Percentiles rank a stretch among this genome's conserved stretches.
These are phyloP conservation scores for Potentilla sterilis DNA, from an alignment of 306 rosid species.

Conservation along the genomic window DNA sequence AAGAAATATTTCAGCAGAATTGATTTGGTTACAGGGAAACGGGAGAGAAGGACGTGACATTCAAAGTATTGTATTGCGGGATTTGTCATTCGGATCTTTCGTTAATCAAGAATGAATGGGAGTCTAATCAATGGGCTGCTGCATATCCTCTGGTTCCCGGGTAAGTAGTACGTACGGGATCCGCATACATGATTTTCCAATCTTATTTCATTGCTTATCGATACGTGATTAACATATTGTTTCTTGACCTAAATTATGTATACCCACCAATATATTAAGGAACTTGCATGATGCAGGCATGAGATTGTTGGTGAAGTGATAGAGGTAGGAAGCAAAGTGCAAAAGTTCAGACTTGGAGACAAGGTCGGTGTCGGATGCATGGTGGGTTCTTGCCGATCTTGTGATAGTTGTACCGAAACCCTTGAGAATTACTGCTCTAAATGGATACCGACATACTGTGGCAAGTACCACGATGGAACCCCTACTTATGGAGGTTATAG, in stretches of 20 bases:
- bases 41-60: constrained; percentile 23
- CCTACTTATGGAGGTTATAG: background rate
- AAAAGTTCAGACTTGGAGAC: constrained; percentile 13
- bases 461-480: background rate
- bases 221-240: no score
- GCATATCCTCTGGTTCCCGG: constrained; percentile 19
- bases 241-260: no score
- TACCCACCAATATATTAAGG: no score
- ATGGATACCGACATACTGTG: background rate
- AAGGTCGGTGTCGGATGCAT: constrained; percentile 19
- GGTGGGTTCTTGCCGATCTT: constrained; percentile 6
- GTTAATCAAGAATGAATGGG: constrained; percentile 14
- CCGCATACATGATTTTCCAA: no score
- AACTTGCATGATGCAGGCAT: constrained; percentile 4
- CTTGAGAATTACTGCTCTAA: background rate
- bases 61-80: constrained; percentile 26
- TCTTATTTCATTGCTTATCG: no score
- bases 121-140: background rate
- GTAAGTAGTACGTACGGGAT: background rate
- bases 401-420: background rate
- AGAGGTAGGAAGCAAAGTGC: constrained; percentile 17
- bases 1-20: background rate
- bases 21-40: constrained; percentile 24
- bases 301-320: constrained; percentile 12
- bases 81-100: constrained; percentile 35